These are phyloP conservation scores for Aleurites moluccanus DNA, from an alignment of 441 rosid genomes.

Conservation along the genomic window DNA sequence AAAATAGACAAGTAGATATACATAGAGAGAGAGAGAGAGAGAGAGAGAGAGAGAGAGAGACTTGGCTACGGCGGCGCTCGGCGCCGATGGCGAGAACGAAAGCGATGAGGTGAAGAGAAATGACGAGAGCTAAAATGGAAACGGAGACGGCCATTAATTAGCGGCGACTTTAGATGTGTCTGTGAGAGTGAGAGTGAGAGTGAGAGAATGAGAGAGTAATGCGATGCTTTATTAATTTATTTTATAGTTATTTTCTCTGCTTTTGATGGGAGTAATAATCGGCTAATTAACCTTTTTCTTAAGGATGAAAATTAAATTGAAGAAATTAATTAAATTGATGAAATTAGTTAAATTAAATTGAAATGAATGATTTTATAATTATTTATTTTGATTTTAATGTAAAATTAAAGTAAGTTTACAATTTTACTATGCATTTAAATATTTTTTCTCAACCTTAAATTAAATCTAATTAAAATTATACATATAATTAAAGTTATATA, in stretches of 20 bases:
- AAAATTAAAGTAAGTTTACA: too few species aligned
- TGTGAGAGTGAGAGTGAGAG: neutral
- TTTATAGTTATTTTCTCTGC: neutral
- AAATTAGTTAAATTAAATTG: too few species aligned
- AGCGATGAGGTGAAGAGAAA: conserved; percentile 79
- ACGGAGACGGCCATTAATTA: conserved; percentile 74
- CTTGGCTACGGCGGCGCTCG: conserved; percentile 91
- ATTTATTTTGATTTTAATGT: too few species aligned
- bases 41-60: conserved; percentile 27
- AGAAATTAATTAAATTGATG: too few species aligned
- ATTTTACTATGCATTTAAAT: too few species aligned
- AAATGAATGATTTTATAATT: too few species aligned
- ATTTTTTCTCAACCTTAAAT: too few species aligned
- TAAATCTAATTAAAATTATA: too few species aligned
- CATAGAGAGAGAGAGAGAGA: conserved; percentile 16
- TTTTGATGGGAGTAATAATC: neutral
- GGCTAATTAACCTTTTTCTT: neutral
- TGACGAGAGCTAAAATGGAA: conserved; percentile 50
- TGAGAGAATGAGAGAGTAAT: too few species aligned
- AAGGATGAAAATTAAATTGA: too few species aligned
- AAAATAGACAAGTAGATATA: neutral
- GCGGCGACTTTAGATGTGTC: neutral
- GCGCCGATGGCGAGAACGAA: conserved; percentile 93
- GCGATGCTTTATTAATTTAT: too few species aligned
- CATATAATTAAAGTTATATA: too few species aligned